phyloP scores from a whole-genome alignment of 2,329 filamentous ascomycete genomes.

The Aspergillus cejpii region DNA sequence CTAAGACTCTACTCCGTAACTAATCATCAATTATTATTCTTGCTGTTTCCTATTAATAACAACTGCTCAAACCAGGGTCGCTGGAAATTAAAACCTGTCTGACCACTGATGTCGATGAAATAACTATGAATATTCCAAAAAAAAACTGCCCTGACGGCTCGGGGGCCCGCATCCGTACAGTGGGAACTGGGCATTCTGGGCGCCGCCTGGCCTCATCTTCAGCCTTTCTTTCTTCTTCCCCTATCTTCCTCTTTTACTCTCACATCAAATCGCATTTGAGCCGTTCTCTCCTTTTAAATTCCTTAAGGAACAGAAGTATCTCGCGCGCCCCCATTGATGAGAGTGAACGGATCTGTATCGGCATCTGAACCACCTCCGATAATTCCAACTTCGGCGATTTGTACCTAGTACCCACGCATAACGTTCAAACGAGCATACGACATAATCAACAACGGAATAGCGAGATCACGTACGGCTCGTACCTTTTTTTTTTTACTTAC shows the following conservation, averaged over 20 bases:
- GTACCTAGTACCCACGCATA: not conserved
- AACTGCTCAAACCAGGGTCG: not conserved
- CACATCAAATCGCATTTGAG: not conserved
- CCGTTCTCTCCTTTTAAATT: not conserved
- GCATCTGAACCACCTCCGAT: not conserved
- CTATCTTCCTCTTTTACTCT: slow-evolving; percentile 9
- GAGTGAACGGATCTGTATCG: not conserved
- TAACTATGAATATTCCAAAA: not conserved
- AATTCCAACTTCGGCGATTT: not conserved
- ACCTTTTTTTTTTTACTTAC: too few species aligned
- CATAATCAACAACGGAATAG: not conserved
- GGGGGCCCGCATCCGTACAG: slow-evolving; percentile 15
- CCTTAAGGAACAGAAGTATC: too few species aligned
- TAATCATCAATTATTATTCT: too few species aligned
- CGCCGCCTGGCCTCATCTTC: not conserved
- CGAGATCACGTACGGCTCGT: too few species aligned
- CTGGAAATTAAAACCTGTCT: not conserved
- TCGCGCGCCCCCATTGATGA: not conserved
- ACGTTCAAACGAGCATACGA: not conserved
- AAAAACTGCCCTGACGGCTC: slow-evolving; percentile 5
- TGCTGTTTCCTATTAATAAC: not conserved
- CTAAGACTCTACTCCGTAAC: too few species aligned
- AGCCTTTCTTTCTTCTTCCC: slow-evolving; percentile 7
- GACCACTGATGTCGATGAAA: not conserved
- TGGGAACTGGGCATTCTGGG: not conserved